Base-by-base conservation (phyloP, 148 eudicot species). In the Camellia lanceoleosa region DNA sequence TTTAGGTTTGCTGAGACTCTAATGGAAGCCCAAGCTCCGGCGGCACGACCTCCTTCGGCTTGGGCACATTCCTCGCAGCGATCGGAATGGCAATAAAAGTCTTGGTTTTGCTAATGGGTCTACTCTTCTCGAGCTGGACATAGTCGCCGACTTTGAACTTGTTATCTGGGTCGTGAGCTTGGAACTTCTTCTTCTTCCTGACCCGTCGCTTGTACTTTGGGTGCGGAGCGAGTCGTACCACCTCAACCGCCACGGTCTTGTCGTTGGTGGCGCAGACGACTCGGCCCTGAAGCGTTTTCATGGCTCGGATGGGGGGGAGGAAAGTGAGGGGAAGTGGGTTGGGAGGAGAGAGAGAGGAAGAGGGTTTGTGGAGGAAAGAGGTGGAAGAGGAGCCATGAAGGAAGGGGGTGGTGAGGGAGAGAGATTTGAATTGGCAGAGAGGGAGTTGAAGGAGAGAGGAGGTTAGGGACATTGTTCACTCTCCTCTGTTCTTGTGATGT, bases 121-220 rank as follows among this genome's bases (percentile, higher is more conserved):
- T 73, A 82, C 94, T 82, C 68, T 88, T 89, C 51, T 88, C 90
- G 61, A 94, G 93, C 89, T 89, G 91, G 19, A 94, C 93, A 78
- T 41, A 38, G 73, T 94, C 98, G 46, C 98, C 98, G 2, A 90
- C 91, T 60, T 88, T 72, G 80, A 92, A 94, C 18, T 77, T 76
- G 79, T 94, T 94, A n/a, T 91, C 89, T 9, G 91, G 91, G 87
- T 94, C 98, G 72, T 94, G 97, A 16, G 88, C 94, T 56, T 94
- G 98, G 86, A 78, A 92, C 91, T 86, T 91, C 97, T 91, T 92
- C 97, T 90, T 94, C 89, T 75, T 88, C 76, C 93, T 80, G 65
- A 91, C 88, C 7, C 97, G 68, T 0, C 90, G 83, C 82, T 94
- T 92, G 92, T 94, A 94, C 60, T 94, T 92, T 5, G 98, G 98